Base-by-base conservation (phyloP, 805 yeast species). In the Yarrowia bubula region DNA sequence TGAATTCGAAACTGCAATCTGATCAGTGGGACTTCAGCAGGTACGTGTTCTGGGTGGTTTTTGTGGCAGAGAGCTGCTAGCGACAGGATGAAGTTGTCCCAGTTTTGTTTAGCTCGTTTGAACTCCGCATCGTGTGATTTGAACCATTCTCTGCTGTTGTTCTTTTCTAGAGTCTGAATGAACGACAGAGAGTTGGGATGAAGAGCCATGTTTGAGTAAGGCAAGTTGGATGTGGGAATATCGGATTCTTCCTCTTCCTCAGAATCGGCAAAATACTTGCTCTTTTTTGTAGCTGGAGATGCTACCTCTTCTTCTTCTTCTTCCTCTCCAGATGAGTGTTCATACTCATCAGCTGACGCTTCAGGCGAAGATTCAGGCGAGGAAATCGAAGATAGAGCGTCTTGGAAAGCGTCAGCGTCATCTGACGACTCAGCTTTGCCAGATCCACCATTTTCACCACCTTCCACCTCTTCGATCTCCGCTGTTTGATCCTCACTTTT, bases 81-180 rank as follows among this genome's bases (percentile, higher is more conserved):
- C 8, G 51, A 32, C 6, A 58, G 51, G n/a, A 58, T 37, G 37
- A 58, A 58, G 33, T 8, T 33, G 35, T 58, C 64, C 50, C 50
- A 58, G 51, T 58, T 44, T 43, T 58, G 64, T 11, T 58, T 58
- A n/a, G 64, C 50, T 32, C 31, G 37, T 37, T 58, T 58, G 64
- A 33, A 58, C 51, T 44, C 50, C 17, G 18, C n/a, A 8, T 58
- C 64, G 8, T 58, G 50, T 0, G 41, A n/a, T 22, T 43, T 58
- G 64, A 58, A 58, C 64, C 64, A 58, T 11, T 58, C 64, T 13
- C 64, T 32, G 13, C 6, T 44, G 18, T 58, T 58, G 42, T 58
- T 58, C 35, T 43, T 37, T 8, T 58, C 51, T 6, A 58, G 51
- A 4, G 37, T 15, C 13, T 43, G 51, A 10, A 58, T 43, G 15